phyloP scores from a whole-genome alignment of 768 basidiomycete genomes.

The Lactarius quietus region DNA sequence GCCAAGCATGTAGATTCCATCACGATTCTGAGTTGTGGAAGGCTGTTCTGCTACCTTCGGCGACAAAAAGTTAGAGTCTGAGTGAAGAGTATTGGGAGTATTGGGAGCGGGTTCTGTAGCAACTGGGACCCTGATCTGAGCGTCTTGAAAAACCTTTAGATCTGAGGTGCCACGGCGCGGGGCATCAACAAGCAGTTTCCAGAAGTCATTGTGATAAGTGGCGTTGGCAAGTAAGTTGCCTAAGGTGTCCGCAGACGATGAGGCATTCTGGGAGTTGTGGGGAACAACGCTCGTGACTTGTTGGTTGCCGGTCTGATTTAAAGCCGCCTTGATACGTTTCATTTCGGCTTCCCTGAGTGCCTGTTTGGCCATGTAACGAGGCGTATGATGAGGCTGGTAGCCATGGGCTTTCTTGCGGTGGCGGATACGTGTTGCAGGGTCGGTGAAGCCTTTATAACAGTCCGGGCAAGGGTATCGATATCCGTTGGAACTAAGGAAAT shows the following conservation, averaged over 20 bases:
- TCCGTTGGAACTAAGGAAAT: not conserved
- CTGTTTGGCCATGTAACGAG: not conserved
- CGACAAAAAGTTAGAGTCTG: not conserved
- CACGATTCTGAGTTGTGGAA: no score
- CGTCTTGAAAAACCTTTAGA: not conserved
- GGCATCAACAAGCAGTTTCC: not conserved
- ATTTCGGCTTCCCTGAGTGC: not conserved
- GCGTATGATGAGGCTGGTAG: slow-evolving; percentile 14
- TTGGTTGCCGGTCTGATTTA: not conserved
- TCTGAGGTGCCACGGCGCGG: not conserved
- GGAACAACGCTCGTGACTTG: not conserved
- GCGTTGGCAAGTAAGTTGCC: not conserved
- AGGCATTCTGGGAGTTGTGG: not conserved
- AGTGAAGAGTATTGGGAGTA: not conserved
- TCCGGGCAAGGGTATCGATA: slow-evolving; percentile 7
- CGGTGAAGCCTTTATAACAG: not conserved
- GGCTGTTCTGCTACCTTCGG: not conserved
- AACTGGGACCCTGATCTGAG: not conserved
- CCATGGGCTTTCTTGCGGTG: slow-evolving; percentile 6
- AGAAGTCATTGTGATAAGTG: slow-evolving; percentile 5
- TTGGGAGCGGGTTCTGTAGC: not conserved
- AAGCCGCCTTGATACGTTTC: not conserved
- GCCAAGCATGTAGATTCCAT: no score
- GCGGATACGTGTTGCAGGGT: slow-evolving; percentile 6
- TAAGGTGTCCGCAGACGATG: not conserved